Base-by-base conservation (phyloP, 352 stramenopile species). In the Pythium rishiriense region DNA sequence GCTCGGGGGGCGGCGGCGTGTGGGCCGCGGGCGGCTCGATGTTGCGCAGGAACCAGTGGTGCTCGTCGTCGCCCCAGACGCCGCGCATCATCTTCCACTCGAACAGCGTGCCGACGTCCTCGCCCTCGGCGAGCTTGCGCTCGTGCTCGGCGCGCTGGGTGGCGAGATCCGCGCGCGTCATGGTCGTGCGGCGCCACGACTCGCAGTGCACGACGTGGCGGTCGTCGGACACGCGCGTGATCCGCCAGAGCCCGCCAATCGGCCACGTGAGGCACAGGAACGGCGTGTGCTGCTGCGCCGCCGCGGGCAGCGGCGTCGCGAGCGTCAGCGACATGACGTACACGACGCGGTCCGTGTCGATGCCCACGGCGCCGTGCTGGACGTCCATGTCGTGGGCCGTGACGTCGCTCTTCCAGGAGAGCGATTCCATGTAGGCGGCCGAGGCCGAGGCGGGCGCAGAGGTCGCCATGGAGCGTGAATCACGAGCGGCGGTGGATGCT, bases 81-180 rank as follows among this genome's bases (percentile, higher is more conserved):
- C 76, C 79, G 0, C 83, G 63, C 56, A 83, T 66, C 76, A 88
- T 86, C 52, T 83, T 85, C 79, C 79, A 88, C 14, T 75, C 64
- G 41, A 88, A 88, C 39, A 46, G 19, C 39, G 39, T 46, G 15
- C 39, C 39, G 5, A 46, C 39, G 39, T 46, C 39, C 15, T 46
- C 39, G 8, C 39, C 39, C 15, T 1, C 39, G 14, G 39, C 39
- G 39, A 46, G 39, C 39, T 46, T 46, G 15, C 39, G 39, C 2
- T 46, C 39, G 39, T 46, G 17, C 39, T 46, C 39, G 12, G 14
- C 3, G 84, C 19, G 10, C 62, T 72, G 11, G 64, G 15, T 6
- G 6, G 39, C 39, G 39, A 46, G 39, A 22, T 46, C 39, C 6
- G 39, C 39, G 19, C 39, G 39, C 19, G 39, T 46, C 39, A 46